Conservation (phyloP, 768 basidiomycete species). For the Tylopilus sp. region DNA sequence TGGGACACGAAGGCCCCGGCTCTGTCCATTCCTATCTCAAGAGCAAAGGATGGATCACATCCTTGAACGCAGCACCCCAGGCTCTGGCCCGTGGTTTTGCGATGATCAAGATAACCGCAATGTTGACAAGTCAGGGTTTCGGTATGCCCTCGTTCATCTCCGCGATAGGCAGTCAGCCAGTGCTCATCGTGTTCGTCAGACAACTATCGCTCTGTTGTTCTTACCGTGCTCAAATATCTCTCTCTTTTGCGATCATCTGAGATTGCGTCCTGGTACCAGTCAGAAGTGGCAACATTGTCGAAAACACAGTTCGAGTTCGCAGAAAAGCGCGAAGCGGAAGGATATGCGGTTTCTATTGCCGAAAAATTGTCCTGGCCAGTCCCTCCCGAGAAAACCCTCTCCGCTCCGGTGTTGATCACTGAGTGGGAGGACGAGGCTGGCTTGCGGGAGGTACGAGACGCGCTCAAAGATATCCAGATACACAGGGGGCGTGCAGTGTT, state of each 20-base stretch:
- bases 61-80: conserved; percentile 66
- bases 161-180: not conserved
- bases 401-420: conserved; percentile 65
- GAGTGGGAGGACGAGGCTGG: conserved; percentile 62
- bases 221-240: conserved; percentile 77
- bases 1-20: conserved; percentile 92
- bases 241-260: conserved; percentile 59
- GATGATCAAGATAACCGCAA: conserved; percentile 80
- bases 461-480: conserved; percentile 58
- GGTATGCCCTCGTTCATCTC: conserved; percentile 43
- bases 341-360: conserved; percentile 74
- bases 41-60: conserved; percentile 80
- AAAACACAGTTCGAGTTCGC: conserved; percentile 79
- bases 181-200: conserved; percentile 33
- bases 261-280: conserved; percentile 65
- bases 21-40: conserved; percentile 91
- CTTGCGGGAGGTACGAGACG: conserved; percentile 53
- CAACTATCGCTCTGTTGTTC: conserved; percentile 68
- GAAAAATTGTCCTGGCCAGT: conserved; percentile 78
- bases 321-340: conserved; percentile 78
- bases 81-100: conserved; percentile 78
- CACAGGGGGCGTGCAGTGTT: conserved; percentile 66
- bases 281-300: conserved; percentile 70
- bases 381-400: conserved; percentile 72
- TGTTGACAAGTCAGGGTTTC: conserved; percentile 83